Evolutionary conservation across 306 rosid species (phyloP).

Genomic region (Malus domestica): DNA sequence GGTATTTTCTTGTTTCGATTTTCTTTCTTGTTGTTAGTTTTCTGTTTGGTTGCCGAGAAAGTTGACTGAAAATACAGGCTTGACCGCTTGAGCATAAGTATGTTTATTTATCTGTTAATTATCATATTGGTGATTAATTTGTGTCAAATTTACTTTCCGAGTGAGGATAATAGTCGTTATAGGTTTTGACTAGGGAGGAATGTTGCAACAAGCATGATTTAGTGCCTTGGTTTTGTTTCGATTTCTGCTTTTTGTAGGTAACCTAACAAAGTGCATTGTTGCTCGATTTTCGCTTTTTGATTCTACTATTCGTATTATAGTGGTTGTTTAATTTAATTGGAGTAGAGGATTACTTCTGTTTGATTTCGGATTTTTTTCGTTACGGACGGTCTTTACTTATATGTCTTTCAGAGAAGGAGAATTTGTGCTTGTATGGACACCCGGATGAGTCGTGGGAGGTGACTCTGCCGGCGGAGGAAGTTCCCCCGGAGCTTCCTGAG

Average conservation of each 20-base stretch:
- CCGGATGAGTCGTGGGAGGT: constrained; percentile 53
- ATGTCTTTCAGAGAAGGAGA: constrained; percentile 36
- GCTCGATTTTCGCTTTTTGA: not conserved
- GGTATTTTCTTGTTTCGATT: constrained; percentile 21
- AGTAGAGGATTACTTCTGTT: not conserved
- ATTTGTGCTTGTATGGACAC: constrained; percentile 51
- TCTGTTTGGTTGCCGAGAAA: not conserved
- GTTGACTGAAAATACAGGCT: not conserved
- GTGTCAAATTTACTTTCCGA: not conserved
- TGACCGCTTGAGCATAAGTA: not conserved
- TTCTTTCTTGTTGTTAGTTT: not conserved
- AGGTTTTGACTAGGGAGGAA: not conserved
- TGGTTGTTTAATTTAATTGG: not conserved
- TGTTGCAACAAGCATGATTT: not conserved
- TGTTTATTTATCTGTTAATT: not conserved
- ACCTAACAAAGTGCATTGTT: not conserved
- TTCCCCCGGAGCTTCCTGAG: constrained; percentile 58
- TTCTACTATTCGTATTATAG: not conserved
- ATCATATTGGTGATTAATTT: not conserved
- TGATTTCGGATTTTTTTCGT: not conserved
- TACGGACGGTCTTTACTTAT: not conserved
- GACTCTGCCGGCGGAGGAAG: constrained; percentile 48
- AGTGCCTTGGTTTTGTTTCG: not conserved
- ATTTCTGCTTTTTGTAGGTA: not conserved
- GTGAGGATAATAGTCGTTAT: not conserved